Conservation (phyloP, 208 protist genomes). For the Entamoeba invadens region DNA sequence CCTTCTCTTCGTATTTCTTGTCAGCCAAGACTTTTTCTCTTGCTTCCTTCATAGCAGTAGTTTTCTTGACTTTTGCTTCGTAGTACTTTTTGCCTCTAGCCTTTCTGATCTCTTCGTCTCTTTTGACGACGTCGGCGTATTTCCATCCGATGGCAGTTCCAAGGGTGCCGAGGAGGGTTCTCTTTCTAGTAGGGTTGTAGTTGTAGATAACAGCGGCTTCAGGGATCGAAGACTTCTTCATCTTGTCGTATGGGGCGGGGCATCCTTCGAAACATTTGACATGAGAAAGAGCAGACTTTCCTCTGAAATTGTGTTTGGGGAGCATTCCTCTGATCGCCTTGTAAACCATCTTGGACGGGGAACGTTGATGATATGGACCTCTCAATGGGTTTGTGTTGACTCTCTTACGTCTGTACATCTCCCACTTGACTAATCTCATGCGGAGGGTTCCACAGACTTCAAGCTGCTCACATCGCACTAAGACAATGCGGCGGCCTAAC, state of each 20-base stretch:
- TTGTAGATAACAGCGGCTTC: constrained; percentile 52
- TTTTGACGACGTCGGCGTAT: constrained; percentile 51
- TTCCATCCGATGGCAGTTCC: constrained; percentile 66
- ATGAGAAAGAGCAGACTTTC: constrained; percentile 49
- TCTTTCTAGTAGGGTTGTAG: constrained; percentile 48
- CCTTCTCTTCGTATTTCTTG: background rate
- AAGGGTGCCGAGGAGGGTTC: constrained; percentile 54
- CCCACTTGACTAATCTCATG: constrained; percentile 35
- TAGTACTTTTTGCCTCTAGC: constrained; percentile 12
- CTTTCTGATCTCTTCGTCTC: constrained; percentile 65
- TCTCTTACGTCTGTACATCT: constrained; percentile 70
- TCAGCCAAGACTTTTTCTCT: background rate
- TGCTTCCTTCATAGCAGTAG: background rate
- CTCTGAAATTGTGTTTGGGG: constrained; percentile 66
- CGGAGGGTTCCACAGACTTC: constrained; percentile 2
- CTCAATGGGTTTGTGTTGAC: constrained; percentile 82
- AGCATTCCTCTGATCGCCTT: constrained; percentile 88
- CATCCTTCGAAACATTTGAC: constrained; percentile 65
- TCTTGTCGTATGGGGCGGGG: constrained; percentile 59
- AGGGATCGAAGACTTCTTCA: constrained; percentile 65
- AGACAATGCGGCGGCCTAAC: background rate
- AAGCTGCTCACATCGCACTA: constrained; percentile 19
- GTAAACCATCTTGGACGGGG: constrained; percentile 78
- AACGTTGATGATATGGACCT: constrained; percentile 86
- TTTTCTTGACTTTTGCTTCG: background rate